Base-by-base conservation (phyloP, 179 eudicot species). In the Patellifolia procumbens region DNA sequence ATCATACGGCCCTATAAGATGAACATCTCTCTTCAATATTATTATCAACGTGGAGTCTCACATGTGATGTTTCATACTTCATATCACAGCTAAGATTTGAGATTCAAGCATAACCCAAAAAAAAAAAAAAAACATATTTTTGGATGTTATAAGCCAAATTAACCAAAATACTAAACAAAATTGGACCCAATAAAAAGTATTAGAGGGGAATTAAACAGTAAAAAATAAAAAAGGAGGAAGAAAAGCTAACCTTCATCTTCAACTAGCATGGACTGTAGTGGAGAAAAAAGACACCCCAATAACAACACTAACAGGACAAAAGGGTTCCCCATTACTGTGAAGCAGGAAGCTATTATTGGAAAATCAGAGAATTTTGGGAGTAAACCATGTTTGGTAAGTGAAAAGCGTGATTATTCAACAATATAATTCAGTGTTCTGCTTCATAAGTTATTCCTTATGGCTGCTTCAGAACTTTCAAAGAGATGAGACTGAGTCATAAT, bases 181-280 rank as follows among this genome's bases (percentile, higher is more conserved):
- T 1, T 24, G 3, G 39, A 56, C 12, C 19, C 29, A 22, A 10
- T 66, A 7, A 7, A 39, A n/a, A 39, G 11, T n/a, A 22, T 2
- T 31, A n/a, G 15, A 17, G 16, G 24, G 22, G 32, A 31, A 32
- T n/a, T 34, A 24, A 31, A 0, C 0, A 59, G 12, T n/a, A n/a
- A n/a, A n/a, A 26, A 32, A 24, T 29, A 19, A 42, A 1, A 29
- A 61, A 0, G 8, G 32, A 24, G 61, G 11, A 28, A 39, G 12
- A 22, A 52, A 53, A 34, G 8, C 58, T 2, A 51, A 80, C 83
- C 83, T 80, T 80, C 83, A 80, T 53, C 19, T 31, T 70, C 64
- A 34, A 75, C 72, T 15, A 80, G 68, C 39, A 52, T 75, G 63
- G 83, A 80, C 24, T 43, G 70, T 45, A 17, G 13, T 39, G 76